Conservation (phyloP, 495 filamentous ascomycete species). For the Penicillium bovifimosum region DNA sequence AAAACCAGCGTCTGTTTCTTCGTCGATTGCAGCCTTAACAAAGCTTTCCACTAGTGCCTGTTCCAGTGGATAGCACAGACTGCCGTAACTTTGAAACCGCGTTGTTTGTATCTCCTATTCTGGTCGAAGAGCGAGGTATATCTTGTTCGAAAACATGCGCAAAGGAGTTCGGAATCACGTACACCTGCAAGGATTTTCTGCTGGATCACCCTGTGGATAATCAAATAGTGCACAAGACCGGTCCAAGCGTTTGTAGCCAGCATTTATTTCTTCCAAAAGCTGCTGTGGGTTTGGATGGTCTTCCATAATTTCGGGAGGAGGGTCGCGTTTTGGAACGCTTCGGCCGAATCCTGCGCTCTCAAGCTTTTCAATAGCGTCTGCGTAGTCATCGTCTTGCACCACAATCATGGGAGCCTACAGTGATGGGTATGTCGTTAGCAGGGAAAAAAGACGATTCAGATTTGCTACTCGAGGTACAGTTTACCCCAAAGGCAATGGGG, state of each 20-base stretch:
- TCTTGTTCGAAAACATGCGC: not conserved
- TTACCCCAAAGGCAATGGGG: constrained; percentile 17
- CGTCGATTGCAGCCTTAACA: not conserved
- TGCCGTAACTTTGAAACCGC: not conserved
- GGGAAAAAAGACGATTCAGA: not conserved
- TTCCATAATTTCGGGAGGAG: constrained; percentile 16
- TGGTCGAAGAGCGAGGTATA: not conserved
- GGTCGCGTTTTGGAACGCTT: constrained; percentile 14
- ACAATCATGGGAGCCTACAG: constrained; percentile 17
- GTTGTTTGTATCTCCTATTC: constrained; percentile 6
- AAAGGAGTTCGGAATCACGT: constrained; percentile 18
- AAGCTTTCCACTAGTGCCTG: not conserved
- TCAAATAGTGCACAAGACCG: constrained; percentile 17
- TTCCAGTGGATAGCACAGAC: not conserved
- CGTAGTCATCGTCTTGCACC: constrained; percentile 21
- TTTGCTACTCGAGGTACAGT: not conserved
- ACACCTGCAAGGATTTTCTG: constrained; percentile 13
- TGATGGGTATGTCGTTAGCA: constrained; percentile 8
- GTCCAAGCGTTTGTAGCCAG: constrained; percentile 18
- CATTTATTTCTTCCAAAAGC: constrained; percentile 16
- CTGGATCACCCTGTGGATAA: constrained; percentile 13
- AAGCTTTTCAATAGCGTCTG: constrained; percentile 15
- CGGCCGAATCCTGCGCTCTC: constrained; percentile 13
- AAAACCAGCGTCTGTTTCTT: not conserved
- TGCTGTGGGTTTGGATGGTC: constrained; percentile 15